Conservation (phyloP, 78 protist species). For the Cavenderia fasciculata region DNA sequence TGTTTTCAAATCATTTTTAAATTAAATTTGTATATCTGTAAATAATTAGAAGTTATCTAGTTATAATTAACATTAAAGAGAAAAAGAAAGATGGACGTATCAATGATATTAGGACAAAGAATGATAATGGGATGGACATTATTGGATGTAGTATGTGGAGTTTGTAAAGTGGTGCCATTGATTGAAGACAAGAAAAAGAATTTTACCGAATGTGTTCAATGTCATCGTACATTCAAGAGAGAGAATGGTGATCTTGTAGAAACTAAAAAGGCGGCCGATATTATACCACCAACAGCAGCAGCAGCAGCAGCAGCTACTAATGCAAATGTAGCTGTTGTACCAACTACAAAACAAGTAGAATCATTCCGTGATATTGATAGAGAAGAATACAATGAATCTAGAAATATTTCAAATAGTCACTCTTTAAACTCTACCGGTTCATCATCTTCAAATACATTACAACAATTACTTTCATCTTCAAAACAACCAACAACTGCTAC, state of each 20-base stretch:
- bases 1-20: no score
- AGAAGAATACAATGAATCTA: neutral
- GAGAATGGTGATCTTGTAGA: slow-evolving; percentile 2
- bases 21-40: no score
- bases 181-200: slow-evolving; percentile 60
- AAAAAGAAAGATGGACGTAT: slow-evolving; percentile 27
- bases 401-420: neutral
- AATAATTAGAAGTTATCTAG: no score
- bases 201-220: slow-evolving; percentile 3
- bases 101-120: slow-evolving; percentile 38
- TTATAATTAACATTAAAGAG: neutral
- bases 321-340: neutral
- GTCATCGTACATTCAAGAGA: slow-evolving; percentile 35
- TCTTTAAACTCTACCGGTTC: neutral
- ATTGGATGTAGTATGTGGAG: slow-evolving; percentile 38
- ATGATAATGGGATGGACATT: slow-evolving; percentile 56
- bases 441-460: neutral
- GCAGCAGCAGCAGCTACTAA: neutral
- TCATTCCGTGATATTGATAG: neutral
- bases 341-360: neutral
- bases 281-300: neutral
- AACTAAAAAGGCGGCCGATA: neutral
- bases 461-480: neutral
- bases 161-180: slow-evolving; percentile 44
- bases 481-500: neutral